Evolutionary conservation across 2,329 filamentous ascomycete genomes (phyloP).

Genomic region (Cadophora malorum): DNA sequence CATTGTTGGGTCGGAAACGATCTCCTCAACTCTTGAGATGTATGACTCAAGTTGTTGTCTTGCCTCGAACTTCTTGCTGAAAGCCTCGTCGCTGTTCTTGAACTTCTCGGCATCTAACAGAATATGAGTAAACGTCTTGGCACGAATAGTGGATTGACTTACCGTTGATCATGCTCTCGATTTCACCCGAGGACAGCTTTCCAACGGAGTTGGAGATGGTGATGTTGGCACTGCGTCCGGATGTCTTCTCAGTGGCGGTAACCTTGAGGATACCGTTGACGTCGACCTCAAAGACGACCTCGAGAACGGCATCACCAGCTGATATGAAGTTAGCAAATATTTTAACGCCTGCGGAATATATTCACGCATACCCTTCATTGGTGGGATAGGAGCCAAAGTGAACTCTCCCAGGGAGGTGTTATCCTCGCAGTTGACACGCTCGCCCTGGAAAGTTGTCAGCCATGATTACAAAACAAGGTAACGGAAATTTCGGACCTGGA

Average conservation of each 20-base stretch:
- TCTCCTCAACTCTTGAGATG: conserved; percentile 98
- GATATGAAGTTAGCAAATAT: conserved; percentile 9
- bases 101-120: conserved; percentile 88
- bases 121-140: conserved; percentile 31
- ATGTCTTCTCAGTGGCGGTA: conserved; percentile 98
- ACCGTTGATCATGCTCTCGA: conserved; percentile 96
- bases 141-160: conserved; percentile 44
- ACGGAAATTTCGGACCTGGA: conserved; percentile 62
- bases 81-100: conserved; percentile 97
- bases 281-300: conserved; percentile 98
- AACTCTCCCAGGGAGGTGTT: conserved; percentile 99
- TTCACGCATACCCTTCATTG: no score
- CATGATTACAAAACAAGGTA: conserved; percentile 25
- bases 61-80: conserved; percentile 99
- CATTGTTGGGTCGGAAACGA: conserved; percentile 94
- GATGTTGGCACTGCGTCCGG: conserved; percentile 97
- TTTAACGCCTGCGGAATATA: background rate
- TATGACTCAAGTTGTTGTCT: conserved; percentile 99
- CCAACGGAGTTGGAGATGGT: conserved; percentile 99
- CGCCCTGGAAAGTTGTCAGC: conserved; percentile 78
- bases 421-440: conserved; percentile 97
- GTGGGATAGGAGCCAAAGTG: conserved; percentile 91
- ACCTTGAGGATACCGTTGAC: conserved; percentile 99
- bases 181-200: conserved; percentile 93
- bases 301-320: conserved; percentile 93